These are phyloP conservation scores for Pseudonectria foliicola DNA, from an alignment of 2,329 filamentous ascomycete species.

Conservation along the genomic window DNA sequence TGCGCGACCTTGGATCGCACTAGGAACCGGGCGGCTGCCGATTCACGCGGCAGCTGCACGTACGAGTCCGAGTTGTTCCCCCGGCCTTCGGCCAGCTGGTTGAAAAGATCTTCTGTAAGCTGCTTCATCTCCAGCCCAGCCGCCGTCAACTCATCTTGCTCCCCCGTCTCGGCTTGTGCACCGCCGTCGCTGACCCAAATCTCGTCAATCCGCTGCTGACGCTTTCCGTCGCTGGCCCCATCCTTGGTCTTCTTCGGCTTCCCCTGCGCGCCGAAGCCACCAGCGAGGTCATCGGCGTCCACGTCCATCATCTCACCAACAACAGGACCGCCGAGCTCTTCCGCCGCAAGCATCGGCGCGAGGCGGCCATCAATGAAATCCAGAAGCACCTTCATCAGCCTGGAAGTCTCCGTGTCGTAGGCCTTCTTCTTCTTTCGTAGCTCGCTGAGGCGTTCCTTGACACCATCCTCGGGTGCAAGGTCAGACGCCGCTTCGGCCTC, in stretches of 20 bases:
- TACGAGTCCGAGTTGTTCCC: constrained; percentile 52
- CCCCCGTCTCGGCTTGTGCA: constrained; percentile 11
- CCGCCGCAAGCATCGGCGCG: constrained; percentile 70
- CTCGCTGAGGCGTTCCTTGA: constrained; percentile 53
- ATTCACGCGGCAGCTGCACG: constrained; percentile 51
- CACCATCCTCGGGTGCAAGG: constrained; percentile 54
- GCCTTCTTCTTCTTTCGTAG: constrained; percentile 51
- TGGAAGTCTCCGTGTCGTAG: constrained; percentile 55
- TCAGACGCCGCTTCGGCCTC: constrained; percentile 50
- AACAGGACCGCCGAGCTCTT: constrained; percentile 76
- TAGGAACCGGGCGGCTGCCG: constrained; percentile 56
- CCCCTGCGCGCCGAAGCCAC: constrained; percentile 54
- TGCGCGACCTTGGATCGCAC: constrained; percentile 59
- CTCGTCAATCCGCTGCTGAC: constrained; percentile 56
- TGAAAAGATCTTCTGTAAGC: constrained; percentile 54
- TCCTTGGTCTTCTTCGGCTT: constrained; percentile 44
- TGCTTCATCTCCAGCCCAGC: constrained; percentile 51
- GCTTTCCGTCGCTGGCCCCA: constrained; percentile 36
- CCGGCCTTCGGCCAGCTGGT: constrained; percentile 46
- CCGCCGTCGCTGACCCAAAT: constrained; percentile 45
- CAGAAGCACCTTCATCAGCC: constrained; percentile 57
- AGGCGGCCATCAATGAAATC: constrained; percentile 65
- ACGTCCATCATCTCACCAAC: constrained; percentile 67
- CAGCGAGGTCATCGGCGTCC: constrained; percentile 50
- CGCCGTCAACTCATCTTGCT: constrained; percentile 41